Base-by-base conservation (phyloP, 2,329 filamentous ascomycete genomes). In the Blastomyces parvus region DNA sequence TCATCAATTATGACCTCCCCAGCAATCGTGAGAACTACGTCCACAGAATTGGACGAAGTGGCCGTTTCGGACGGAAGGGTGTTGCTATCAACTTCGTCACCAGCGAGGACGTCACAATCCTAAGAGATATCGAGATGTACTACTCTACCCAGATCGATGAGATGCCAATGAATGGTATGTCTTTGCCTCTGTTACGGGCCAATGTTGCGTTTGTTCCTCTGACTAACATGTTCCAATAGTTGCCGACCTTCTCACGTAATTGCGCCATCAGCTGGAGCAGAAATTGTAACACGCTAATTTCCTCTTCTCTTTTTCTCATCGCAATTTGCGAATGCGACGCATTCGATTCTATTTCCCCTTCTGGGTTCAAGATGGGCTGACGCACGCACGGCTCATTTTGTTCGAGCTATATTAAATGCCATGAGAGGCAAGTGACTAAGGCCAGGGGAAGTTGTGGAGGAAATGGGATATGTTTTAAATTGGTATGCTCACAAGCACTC, bases 21-120 rank as follows among this genome's bases (percentile, higher is more conserved):
- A 94, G 89, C 79, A 97, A 99, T 79, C 91, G 94, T 83, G 94
- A 99, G 80, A 99, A 99, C 81, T 99, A 99, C 79, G 97, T 99
- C 77, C 94, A 99, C 82, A 88, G 94, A 70, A 99, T 99, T 71
- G 94, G 94, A 74, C 87, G 94, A 74, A 94, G 90, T 74, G 94
- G 94, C 70, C 86, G 94, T 69, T 99, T 99, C 72, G 94, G 94
- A 72, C 86, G 94, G 72, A 99, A 99, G 82, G 94, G 94, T 84
- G 94, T 99, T 68, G 94, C 94, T 46, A 99, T 99, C 83, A 99
- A 99, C 82, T 99, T 99, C 74, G 94, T 99, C 69, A 99, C 94
- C 2, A 95, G 90, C 73, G 94, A 99, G 71, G 94, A 99, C 75
- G 94, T 99, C 65, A 89, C 94, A 74, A 99, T 99, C 74, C 83